Evolutionary conservation across 2,329 filamentous ascomycete species (phyloP), one percentile per base, ranked within the genome.

Genomic region (Emericellopsis cladophorae): DNA sequence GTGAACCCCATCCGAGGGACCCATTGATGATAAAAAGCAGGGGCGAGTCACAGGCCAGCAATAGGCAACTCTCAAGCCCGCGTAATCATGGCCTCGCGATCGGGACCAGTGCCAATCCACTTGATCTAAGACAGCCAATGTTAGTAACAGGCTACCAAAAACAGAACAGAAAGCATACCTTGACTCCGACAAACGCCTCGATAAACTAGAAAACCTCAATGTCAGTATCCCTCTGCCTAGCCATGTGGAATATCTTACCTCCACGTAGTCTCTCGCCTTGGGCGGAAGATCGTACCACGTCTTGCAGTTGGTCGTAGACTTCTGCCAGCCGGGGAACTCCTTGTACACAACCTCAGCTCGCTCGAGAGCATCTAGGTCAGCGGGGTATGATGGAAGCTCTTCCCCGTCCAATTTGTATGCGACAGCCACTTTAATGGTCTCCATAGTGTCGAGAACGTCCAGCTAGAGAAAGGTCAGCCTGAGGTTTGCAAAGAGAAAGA

Each of bases 341-440:
- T 77, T 67, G 60, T 87, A 87, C 22, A 36, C 33, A 18, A 40
- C 39, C 21, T 38, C 36, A 15, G 3, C 4, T 4, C 22, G 18
- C 14, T 24, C 40, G 14, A 41, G 16, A 24, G 15, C 21, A n/a
- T 40, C 38, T 11, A 41, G 40, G n/a, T 41, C 40, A 14, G 78
- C 75, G 2, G 69, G 81, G 68, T 82, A 84, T 8, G 69, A 73
- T 11, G 71, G 65, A 7, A 82, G 58, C 42, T 64, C 61, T 52
- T 57, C 45, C 44, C 54, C 54, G 42, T 57, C 48, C 37, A 52
- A 57, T 50, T 68, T 70, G 64, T 94, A 94, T 2, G 75, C 78
- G 12, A 82, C 74, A 15, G 82, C 83, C 39, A 85, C 68, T 58
- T 88, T 84, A 61, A 93, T 73, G 52, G 77, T 79, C 9, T 74